These are phyloP conservation scores for Achlya hypogyna DNA, from an alignment of 352 stramenopile genomes.

Conservation along the genomic window DNA sequence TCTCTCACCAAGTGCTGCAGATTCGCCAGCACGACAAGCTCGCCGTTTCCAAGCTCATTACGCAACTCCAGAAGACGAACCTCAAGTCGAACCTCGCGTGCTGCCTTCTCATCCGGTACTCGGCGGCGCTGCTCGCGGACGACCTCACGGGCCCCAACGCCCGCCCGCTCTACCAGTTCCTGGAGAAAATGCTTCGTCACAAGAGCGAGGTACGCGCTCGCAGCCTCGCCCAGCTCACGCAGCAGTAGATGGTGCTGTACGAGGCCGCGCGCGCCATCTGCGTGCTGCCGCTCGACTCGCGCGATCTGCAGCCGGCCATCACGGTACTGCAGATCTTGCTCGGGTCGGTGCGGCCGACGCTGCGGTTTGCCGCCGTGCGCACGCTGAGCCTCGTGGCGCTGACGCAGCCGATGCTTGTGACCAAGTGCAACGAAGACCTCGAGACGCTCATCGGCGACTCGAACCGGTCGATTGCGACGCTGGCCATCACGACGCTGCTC, in stretches of 20 bases:
- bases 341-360: conserved; percentile 90
- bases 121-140: conserved; percentile 82
- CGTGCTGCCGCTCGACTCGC: conserved; percentile 90
- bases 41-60: conserved; percentile 94
- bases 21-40: conserved; percentile 98
- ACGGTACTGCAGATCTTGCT: conserved; percentile 95
- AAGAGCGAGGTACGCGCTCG: conserved; percentile 76
- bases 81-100: conserved; percentile 91
- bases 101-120: conserved; percentile 97
- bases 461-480: conserved; percentile 97
- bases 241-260: conserved; percentile 96
- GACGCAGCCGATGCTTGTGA: conserved; percentile 91
- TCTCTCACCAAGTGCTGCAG: neutral
- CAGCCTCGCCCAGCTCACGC: neutral
- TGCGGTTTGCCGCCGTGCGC: conserved; percentile 95
- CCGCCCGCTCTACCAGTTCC: conserved; percentile 76
- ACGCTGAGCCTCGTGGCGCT: conserved; percentile 90
- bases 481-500: conserved; percentile 98
- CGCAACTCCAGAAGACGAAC: conserved; percentile 89
- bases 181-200: conserved; percentile 95
- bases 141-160: conserved; percentile 76
- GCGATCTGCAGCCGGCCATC: conserved; percentile 94
- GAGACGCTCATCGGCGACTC: conserved; percentile 95
- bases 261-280: conserved; percentile 96
- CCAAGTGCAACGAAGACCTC: conserved; percentile 98